Conservation (phyloP, 768 basidiomycete genomes). For the Rhodotorula taiwanensis region DNA sequence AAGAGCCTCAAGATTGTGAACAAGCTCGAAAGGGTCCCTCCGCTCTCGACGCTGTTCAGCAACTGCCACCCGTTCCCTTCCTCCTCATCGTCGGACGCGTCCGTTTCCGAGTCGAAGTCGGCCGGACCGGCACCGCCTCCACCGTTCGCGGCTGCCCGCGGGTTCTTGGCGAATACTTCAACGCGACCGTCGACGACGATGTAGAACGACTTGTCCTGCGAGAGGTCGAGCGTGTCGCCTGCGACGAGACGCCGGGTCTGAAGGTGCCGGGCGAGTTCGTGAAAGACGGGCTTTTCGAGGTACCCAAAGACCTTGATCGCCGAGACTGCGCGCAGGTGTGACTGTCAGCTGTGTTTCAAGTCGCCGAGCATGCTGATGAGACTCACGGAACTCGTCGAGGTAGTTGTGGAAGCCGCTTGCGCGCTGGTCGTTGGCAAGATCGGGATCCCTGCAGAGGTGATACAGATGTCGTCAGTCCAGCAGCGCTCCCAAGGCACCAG, state of each 20-base stretch:
- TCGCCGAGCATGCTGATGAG: not conserved
- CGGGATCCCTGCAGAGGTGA: conserved; percentile 61
- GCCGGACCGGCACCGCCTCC: conserved; percentile 34
- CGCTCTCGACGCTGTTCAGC: conserved; percentile 89
- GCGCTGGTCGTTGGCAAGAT: conserved; percentile 66
- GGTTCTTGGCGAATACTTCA: conserved; percentile 74
- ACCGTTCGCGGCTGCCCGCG: not conserved
- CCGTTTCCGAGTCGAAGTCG: conserved; percentile 44
- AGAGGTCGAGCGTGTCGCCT: conserved; percentile 84
- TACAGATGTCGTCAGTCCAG: not conserved
- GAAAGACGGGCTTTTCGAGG: conserved; percentile 86
- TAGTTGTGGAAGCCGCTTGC: conserved; percentile 81
- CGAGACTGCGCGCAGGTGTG: conserved; percentile 46
- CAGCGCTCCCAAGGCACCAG: not conserved
- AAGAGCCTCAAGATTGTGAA: conserved; percentile 96
- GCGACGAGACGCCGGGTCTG: conserved; percentile 93
- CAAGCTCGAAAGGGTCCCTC: conserved; percentile 87
- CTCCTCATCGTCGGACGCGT: conserved; percentile 75
- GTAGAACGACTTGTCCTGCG: conserved; percentile 91
- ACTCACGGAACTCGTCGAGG: conserved; percentile 78
- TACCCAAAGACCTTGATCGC: conserved; percentile 97
- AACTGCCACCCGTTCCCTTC: conserved; percentile 93
- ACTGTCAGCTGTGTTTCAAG: not conserved
- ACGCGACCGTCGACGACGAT: conserved; percentile 97
- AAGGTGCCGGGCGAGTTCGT: conserved; percentile 90